Conservation (phyloP, 208 protist genomes). For the Trichomonas tenax region DNA sequence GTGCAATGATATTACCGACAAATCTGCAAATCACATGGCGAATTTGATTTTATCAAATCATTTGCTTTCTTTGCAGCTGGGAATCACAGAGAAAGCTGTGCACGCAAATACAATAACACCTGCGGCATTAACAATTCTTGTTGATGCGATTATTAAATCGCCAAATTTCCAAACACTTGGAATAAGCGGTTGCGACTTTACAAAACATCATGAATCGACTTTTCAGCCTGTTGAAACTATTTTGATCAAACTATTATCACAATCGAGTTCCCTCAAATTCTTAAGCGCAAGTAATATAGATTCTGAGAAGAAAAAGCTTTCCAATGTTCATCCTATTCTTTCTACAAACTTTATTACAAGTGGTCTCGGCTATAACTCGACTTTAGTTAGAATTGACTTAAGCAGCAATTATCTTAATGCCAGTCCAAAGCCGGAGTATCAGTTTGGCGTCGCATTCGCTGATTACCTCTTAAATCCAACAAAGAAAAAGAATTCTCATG, state of each 20-base stretch:
- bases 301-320: background rate
- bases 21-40: background rate
- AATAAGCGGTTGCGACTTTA: background rate
- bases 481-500: background rate
- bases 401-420: background rate
- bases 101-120: background rate
- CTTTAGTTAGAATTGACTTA: background rate
- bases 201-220: background rate
- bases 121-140: background rate
- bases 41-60: background rate
- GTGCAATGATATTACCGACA: conserved; percentile 1
- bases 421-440: background rate
- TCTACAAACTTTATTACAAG: background rate
- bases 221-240: background rate
- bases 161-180: background rate
- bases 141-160: background rate
- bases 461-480: background rate
- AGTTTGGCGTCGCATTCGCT: background rate
- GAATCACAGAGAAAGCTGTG: background rate
- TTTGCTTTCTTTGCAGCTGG: background rate
- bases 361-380: background rate
- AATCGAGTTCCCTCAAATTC: background rate
- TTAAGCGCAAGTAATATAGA: background rate
- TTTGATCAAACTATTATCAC: background rate
- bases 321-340: background rate